A percentile compares a stretch with the other conserved stretches of the same genome.
These are phyloP conservation scores for Boletus sp. DNA, from an alignment of 768 basidiomycete species.

Conservation along the genomic window DNA sequence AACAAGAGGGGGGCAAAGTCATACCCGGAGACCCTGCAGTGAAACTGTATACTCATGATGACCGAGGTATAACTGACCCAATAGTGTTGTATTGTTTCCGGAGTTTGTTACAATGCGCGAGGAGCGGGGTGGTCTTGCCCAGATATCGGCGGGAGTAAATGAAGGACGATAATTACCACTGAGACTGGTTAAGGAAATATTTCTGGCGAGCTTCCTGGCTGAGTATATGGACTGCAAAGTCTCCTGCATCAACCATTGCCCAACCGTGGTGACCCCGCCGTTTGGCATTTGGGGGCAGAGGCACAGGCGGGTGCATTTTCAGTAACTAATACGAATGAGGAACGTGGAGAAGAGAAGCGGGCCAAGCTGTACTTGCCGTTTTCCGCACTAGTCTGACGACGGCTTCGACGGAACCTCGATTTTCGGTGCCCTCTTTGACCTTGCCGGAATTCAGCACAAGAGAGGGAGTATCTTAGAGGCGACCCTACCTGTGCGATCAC, in stretches of 20 bases:
- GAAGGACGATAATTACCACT: slow-evolving; percentile 23
- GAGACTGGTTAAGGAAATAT: slow-evolving; percentile 48
- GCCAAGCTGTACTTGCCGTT: slow-evolving; percentile 45
- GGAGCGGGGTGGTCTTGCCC: not conserved
- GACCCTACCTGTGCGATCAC: slow-evolving; percentile 62
- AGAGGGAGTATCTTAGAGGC: no score
- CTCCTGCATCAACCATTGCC: slow-evolving; percentile 81
- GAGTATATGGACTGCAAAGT: slow-evolving; percentile 76
- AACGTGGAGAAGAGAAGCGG: not conserved
- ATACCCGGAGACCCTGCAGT: not conserved
- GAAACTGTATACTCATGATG: not conserved
- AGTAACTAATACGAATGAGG: slow-evolving; percentile 47
- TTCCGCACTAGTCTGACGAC: slow-evolving; percentile 69
- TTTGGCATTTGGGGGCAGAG: slow-evolving; percentile 61
- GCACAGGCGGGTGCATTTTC: slow-evolving; percentile 51
- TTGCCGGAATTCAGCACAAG: slow-evolving; percentile 23
- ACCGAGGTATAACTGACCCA: not conserved
- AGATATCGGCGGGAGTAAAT: not conserved
- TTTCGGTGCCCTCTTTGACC: slow-evolving; percentile 86
- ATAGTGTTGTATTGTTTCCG: not conserved
- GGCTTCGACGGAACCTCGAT: slow-evolving; percentile 71
- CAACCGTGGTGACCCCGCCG: slow-evolving; percentile 65
- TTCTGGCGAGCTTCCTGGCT: slow-evolving; percentile 62
- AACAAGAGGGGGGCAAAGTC: not conserved
- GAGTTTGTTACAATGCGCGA: not conserved